Evolutionary conservation across 75 land plant genomes (phyloP).

Genomic region (Adiantum capillusveneris): DNA sequence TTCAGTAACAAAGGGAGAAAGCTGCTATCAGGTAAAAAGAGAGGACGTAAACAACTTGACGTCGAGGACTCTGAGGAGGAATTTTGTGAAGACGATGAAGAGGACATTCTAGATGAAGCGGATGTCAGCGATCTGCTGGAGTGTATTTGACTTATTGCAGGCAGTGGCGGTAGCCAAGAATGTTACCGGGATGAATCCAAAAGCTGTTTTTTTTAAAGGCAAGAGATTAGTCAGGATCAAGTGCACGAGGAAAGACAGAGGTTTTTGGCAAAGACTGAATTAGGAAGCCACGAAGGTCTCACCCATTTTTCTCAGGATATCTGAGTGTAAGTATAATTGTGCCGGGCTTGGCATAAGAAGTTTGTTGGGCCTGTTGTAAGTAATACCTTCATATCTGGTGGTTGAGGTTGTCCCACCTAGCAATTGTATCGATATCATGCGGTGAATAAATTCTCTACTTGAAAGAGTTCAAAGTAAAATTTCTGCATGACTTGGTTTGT

Average conservation of each 20-base stretch:
- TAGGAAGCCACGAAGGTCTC: too few relatives aligned
- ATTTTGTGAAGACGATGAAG: not conserved
- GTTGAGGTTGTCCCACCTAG: too few relatives aligned
- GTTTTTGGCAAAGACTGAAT: too few relatives aligned
- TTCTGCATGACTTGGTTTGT: too few relatives aligned
- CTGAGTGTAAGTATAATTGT: too few relatives aligned
- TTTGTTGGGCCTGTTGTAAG: too few relatives aligned
- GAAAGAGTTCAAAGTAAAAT: too few relatives aligned
- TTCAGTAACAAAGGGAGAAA: constrained; percentile 18
- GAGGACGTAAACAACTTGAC: constrained; percentile 1
- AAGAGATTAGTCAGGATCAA: not conserved
- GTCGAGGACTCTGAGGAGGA: constrained; percentile 17
- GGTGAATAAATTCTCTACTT: too few relatives aligned
- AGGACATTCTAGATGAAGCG: not conserved
- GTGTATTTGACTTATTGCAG: not conserved
- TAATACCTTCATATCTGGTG: too few relatives aligned
- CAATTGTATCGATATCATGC: too few relatives aligned
- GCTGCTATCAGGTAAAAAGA: constrained; percentile 5
- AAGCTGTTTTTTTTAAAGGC: not conserved
- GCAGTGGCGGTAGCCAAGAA: not conserved
- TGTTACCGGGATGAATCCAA: not conserved
- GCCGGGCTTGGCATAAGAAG: too few relatives aligned
- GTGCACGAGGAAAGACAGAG: too few relatives aligned
- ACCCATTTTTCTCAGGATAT: not conserved
- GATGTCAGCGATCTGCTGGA: not conserved